phyloP scores from a whole-genome alignment of 108 stramenopile genomes.

The Stephanodiscus minutulus region DNA sequence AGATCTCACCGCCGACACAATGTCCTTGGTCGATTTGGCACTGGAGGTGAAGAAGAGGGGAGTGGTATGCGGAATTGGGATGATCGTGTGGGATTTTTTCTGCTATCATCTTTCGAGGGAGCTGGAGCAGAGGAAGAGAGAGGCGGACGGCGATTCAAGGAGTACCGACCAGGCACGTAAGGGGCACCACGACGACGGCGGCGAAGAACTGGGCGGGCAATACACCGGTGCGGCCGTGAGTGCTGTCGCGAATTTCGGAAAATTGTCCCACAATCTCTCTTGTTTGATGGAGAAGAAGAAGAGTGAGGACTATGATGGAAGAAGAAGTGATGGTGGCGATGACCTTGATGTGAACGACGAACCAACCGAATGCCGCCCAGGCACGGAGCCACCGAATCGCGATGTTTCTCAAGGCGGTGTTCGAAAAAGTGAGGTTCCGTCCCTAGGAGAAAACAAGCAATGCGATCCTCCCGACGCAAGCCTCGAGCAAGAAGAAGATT shows the following conservation, averaged over 20 bases:
- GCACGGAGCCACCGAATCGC: not conserved
- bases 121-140: slow-evolving; percentile 19
- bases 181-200: not conserved
- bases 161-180: not conserved
- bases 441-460: not conserved
- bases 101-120: slow-evolving; percentile 30
- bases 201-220: slow-evolving; percentile 15
- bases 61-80: slow-evolving; percentile 30
- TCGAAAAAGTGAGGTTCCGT: not conserved
- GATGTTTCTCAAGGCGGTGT: not conserved
- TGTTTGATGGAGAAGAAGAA: slow-evolving; percentile 16
- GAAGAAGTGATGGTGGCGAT: not conserved
- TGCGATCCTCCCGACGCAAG: not conserved
- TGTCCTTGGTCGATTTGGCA: slow-evolving; percentile 34
- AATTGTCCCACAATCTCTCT: slow-evolving; percentile 30
- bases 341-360: not conserved
- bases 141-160: slow-evolving; percentile 2
- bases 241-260: slow-evolving; percentile 23
- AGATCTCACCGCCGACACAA: slow-evolving; percentile 22
- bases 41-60: slow-evolving; percentile 41
- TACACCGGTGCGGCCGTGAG: slow-evolving; percentile 33
- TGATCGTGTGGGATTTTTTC: slow-evolving; percentile 39
- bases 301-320: not conserved
- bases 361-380: not conserved
- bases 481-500: not conserved